These are phyloP conservation scores for Yamadazyma siamensis DNA, from an alignment of 1,139 yeast species.

Conservation along the genomic window DNA sequence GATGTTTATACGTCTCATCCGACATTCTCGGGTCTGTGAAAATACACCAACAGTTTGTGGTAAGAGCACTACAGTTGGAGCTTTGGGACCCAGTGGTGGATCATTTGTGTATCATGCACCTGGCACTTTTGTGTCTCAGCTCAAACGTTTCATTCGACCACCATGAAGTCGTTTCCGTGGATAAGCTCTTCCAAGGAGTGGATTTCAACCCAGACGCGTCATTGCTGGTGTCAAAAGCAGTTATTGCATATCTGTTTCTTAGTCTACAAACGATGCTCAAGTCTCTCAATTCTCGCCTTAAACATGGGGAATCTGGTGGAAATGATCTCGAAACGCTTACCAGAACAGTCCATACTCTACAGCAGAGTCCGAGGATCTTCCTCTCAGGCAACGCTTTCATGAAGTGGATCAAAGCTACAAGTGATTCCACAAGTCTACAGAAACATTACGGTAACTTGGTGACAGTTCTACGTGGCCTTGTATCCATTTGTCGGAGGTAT, in stretches of 20 bases:
- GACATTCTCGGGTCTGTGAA: too few species aligned
- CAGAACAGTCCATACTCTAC: not conserved
- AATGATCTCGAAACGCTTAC: not conserved
- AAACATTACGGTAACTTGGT: slow-evolving; percentile 15
- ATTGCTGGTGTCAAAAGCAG: too few species aligned
- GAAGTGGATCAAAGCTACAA: slow-evolving; percentile 19
- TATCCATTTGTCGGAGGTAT: slow-evolving; percentile 15
- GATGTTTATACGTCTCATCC: too few species aligned
- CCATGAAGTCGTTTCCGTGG: too few species aligned
- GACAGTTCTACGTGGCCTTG: slow-evolving; percentile 24
- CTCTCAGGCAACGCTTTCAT: slow-evolving; percentile 19
- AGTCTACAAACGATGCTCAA: slow-evolving; percentile 30
- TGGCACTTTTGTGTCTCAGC: too few species aligned
- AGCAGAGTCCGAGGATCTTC: slow-evolving; percentile 16
- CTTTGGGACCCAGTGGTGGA: slow-evolving; percentile 13
- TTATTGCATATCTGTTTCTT: slow-evolving; percentile 32
- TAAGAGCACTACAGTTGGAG: slow-evolving; percentile 24
- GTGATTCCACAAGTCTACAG: not conserved
- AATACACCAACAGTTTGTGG: slow-evolving; percentile 29
- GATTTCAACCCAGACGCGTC: too few species aligned
- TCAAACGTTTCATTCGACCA: too few species aligned
- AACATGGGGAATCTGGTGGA: not conserved
- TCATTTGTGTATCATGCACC: slow-evolving; percentile 14
- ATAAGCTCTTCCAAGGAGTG: too few species aligned
- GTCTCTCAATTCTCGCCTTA: slow-evolving; percentile 13